Conservation (phyloP, 768 basidiomycete species). For the Boletus tomentosulus region DNA sequence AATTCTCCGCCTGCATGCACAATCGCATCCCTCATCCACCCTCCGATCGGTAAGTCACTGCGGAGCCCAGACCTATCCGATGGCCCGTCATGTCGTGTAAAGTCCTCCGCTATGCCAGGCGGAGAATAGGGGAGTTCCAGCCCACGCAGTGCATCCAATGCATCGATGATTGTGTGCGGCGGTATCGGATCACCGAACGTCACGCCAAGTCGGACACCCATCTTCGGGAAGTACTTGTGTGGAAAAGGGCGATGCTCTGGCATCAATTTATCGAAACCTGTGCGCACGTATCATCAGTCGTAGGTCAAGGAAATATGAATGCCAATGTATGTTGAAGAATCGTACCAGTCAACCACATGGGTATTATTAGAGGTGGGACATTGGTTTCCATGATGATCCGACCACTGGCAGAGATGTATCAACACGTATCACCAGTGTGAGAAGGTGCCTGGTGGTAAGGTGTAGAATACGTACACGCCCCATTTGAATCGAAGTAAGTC, state of each 20-base stretch:
- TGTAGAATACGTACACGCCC: conserved; percentile 71
- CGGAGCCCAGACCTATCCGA: not conserved
- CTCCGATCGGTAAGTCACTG: not conserved
- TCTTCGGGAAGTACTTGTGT: conserved; percentile 63
- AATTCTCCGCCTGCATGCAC: conserved; percentile 2
- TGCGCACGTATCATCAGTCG: not conserved
- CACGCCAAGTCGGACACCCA: conserved; percentile 61
- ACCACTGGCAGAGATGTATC: conserved; percentile 46
- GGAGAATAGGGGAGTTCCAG: not conserved
- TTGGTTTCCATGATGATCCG: conserved; percentile 73
- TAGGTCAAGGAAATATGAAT: not conserved
- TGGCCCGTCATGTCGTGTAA: not conserved
- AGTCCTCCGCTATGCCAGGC: not conserved
- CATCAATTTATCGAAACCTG: conserved; percentile 87
- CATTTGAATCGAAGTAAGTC: conserved; percentile 83
- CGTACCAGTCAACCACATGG: conserved; percentile 90
- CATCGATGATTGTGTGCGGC: conserved; percentile 31
- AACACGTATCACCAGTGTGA: not conserved
- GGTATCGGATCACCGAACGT: conserved; percentile 78
- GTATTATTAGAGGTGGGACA: conserved; percentile 74
- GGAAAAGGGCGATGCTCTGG: conserved; percentile 79
- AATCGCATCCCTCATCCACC: conserved; percentile 13
- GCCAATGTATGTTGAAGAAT: not conserved
- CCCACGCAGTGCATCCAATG: conserved; percentile 12
- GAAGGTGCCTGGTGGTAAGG: not conserved